Percentiles rank a stretch among this genome's conserved stretches.
Conservation (phyloP, 83 land plant genomes). For the Picea mariana region DNA sequence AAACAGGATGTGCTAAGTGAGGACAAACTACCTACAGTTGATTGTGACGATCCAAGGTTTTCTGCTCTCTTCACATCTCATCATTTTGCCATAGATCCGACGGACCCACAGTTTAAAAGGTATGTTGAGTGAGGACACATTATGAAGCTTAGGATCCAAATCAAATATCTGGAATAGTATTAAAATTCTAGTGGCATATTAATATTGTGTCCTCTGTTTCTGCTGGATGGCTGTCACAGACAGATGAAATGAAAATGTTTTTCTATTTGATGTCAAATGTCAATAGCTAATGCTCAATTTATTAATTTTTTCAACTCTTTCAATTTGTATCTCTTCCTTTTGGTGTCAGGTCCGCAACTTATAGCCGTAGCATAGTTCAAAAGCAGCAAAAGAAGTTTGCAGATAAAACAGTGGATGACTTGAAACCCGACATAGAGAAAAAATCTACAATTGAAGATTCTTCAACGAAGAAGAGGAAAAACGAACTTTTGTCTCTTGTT, state of each 20-base stretch:
- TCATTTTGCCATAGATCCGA: slow-evolving; percentile 88
- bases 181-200: neutral
- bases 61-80: slow-evolving; percentile 63
- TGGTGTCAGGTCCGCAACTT: slow-evolving; percentile 33
- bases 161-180: neutral
- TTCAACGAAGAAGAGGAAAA: slow-evolving; percentile 48
- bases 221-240: neutral
- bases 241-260: neutral
- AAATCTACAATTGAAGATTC: slow-evolving; percentile 17
- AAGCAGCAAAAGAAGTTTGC: slow-evolving; percentile 27
- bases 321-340: slow-evolving; percentile 3
- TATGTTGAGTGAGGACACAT: slow-evolving; percentile 8
- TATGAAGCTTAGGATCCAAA: neutral
- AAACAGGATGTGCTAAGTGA: slow-evolving; percentile 46
- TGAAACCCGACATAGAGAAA: slow-evolving; percentile 4
- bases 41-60: slow-evolving; percentile 81
- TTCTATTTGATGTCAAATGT: slow-evolving; percentile 10
- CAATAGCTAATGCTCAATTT: neutral
- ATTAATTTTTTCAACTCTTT: neutral
- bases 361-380: slow-evolving; percentile 39
- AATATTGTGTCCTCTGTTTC: neutral
- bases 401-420: slow-evolving; percentile 12
- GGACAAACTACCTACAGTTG: slow-evolving; percentile 57
- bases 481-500: slow-evolving; percentile 63
- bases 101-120: slow-evolving; percentile 93